Evolutionary conservation across 306 rosid species (phyloP), one percentile per base, ranked within the genome.

Genomic region (Dicorynia guianensis): DNA sequence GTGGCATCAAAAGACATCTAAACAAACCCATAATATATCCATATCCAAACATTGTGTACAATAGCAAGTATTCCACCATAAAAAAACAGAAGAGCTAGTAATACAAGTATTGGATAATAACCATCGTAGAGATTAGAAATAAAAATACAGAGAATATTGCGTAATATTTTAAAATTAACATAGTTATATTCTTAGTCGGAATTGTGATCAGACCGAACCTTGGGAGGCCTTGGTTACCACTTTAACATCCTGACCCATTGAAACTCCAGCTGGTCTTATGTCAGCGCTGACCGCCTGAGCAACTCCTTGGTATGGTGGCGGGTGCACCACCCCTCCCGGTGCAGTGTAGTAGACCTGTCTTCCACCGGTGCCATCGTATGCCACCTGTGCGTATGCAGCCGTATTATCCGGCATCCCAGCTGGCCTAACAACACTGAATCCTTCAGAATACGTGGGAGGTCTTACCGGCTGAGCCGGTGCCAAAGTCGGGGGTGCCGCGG

Each of bases 341-440:
- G 88, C 74, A 38, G 89, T 82, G 53, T 91, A 93, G 83, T 88
- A 93, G 18, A 93, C 88, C 59, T 88, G 98, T 74, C 98, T 87
- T 70, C 93, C 92, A 52, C 87, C 76, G 4, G 53, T 61, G 49
- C 92, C 79, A 63, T 93, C 97, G 59, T 89, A 91, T 38, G 87
- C 82, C 66, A 82, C 75, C 63, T 80, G 77, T 7, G 87, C 70
- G 54, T 80, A 86, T 5, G 69, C 79, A 52, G 33, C 64, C 25
- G 85, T 19, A 49, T 40, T 73, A 38, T 82, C 87, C 30, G 73
- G 30, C 42, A 76, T 47, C 13, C 81, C 84, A 54, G 61, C 62
- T 25, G 80, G 85, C 70, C 89, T 59, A 63, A 79, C 82, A 9
- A 87, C 61, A 11, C 87, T 79, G 69, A 67, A 57, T n/a, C 90